Percentiles rank a stretch among this genome's conserved stretches.
phyloP scores from a whole-genome alignment of 2,329 filamentous ascomycete genomes.

The Colletotrichum zoysiae region DNA sequence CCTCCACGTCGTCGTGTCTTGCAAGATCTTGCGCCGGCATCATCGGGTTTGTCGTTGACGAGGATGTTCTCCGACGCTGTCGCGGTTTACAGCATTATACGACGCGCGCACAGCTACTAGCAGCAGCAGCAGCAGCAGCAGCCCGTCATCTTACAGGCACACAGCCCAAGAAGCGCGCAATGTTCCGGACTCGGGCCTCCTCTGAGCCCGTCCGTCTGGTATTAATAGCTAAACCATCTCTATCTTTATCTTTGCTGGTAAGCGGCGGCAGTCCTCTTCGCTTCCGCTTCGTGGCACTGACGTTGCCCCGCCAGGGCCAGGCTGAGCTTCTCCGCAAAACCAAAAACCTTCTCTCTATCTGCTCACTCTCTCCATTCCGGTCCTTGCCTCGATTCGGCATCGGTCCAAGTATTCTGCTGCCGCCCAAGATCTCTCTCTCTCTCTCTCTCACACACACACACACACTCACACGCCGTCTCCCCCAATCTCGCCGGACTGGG shows the following conservation, averaged over 20 bases:
- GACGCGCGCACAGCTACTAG: background rate
- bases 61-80: no score
- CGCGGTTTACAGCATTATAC: background rate
- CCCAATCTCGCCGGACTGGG: slow-evolving; percentile 13
- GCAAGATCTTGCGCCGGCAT: no score
- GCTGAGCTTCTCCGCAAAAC: slow-evolving; percentile 5
- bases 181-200: slow-evolving; percentile 26
- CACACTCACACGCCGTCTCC: no score
- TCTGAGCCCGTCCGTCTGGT: no score
- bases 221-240: no score
- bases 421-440: background rate
- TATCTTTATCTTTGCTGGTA: slow-evolving; percentile 6
- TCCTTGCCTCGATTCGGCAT: slow-evolving; percentile 16
- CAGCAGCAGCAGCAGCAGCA: background rate
- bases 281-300: slow-evolving; percentile 3
- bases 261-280: background rate
- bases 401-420: slow-evolving; percentile 2
- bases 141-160: background rate
- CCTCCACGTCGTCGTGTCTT: background rate
- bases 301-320: slow-evolving; percentile 5
- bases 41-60: no score
- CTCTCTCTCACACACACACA: background rate
- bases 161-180: slow-evolving; percentile 10
- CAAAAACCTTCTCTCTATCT: no score
- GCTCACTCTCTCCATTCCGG: background rate